Evolutionary conservation across 2,329 filamentous ascomycete genomes (phyloP).

Genomic region (Aspergillus chevalieri): DNA sequence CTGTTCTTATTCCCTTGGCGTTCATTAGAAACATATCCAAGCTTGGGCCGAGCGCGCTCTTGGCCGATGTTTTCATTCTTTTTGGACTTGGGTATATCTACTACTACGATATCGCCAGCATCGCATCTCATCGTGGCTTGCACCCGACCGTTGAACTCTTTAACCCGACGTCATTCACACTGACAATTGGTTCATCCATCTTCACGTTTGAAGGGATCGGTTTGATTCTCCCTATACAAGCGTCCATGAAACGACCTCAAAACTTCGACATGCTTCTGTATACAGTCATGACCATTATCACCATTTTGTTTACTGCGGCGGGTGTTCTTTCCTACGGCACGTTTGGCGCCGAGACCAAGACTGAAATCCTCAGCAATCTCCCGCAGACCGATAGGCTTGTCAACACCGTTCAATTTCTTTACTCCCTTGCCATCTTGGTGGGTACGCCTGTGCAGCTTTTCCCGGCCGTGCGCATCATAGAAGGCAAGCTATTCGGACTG

Average conservation of each 20-base stretch:
- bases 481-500: constrained; percentile 81
- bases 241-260: constrained; percentile 81
- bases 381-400: constrained; percentile 89
- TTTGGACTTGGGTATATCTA: constrained; percentile 86
- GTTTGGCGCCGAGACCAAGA: constrained; percentile 87
- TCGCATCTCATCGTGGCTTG: constrained; percentile 61
- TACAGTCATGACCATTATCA: constrained; percentile 88
- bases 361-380: constrained; percentile 88
- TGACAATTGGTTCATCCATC: constrained; percentile 95
- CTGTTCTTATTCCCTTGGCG: constrained; percentile 86
- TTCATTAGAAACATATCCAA: constrained; percentile 93
- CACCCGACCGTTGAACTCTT: constrained; percentile 81
- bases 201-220: constrained; percentile 97
- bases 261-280: constrained; percentile 84
- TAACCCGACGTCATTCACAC: constrained; percentile 82
- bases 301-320: constrained; percentile 78
- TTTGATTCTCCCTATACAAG: constrained; percentile 92
- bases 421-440: constrained; percentile 84
- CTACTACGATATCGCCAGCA: constrained; percentile 83
- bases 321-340: constrained; percentile 90
- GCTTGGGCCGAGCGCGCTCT: constrained; percentile 81
- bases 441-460: constrained; percentile 93
- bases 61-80: constrained; percentile 89
- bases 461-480: constrained; percentile 88
- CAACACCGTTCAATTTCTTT: constrained; percentile 89